Conservation (phyloP, 2,329 filamentous ascomycete genomes). For the Fusarium sp. region DNA sequence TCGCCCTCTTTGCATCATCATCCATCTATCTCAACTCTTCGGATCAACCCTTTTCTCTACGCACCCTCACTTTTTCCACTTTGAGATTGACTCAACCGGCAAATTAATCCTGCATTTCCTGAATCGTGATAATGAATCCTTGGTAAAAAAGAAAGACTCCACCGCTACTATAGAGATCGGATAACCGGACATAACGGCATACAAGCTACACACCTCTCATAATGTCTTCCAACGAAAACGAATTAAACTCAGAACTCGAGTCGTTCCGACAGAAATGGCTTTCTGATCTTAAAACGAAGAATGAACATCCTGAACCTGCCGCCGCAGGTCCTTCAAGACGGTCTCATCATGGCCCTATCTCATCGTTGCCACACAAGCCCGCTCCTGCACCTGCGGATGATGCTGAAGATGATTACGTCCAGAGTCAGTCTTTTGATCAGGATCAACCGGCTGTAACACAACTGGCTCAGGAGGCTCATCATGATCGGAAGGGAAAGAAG, state of each 20-base stretch:
- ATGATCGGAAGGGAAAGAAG: conserved; percentile 49
- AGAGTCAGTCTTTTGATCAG: conserved; percentile 50
- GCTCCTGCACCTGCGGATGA: conserved; percentile 41
- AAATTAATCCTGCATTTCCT: background rate
- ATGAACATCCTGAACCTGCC: conserved; percentile 38
- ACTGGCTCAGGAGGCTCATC: conserved; percentile 11
- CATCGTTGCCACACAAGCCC: conserved; percentile 27
- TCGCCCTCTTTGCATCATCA: conserved; percentile 39
- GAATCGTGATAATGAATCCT: conserved; percentile 36
- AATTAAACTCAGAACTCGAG: conserved; percentile 78
- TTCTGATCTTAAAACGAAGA: conserved; percentile 73
- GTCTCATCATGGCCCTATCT: conserved; percentile 39
- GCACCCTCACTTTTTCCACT: background rate
- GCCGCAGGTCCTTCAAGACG: conserved; percentile 25
- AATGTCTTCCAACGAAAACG: conserved; percentile 46
- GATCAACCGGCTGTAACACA: conserved; percentile 18
- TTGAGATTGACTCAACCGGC: conserved; percentile 37
- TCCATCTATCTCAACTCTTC: conserved; percentile 20
- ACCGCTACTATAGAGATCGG: background rate
- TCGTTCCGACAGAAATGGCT: conserved; percentile 88
- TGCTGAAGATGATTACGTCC: conserved; percentile 52
- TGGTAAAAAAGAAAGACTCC: conserved; percentile 18
- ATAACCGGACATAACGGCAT: conserved; percentile 23
- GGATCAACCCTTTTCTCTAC: background rate
- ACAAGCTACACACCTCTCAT: conserved; percentile 1